These are phyloP conservation scores for Solanum infundibuliforme DNA, from an alignment of 257 asterid species.

Conservation along the genomic window DNA sequence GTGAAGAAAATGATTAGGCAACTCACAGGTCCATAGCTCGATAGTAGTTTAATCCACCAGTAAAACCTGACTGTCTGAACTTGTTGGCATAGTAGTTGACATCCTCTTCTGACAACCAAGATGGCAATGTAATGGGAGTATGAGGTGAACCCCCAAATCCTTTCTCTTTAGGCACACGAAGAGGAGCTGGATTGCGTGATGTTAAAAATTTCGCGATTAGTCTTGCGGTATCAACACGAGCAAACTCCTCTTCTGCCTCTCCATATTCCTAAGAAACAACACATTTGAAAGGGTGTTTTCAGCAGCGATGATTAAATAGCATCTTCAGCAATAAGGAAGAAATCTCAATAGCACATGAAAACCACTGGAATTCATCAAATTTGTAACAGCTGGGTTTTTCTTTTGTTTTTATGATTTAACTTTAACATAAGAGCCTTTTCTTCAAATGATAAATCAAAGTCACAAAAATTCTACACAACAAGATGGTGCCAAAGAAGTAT, in stretches of 20 bases:
- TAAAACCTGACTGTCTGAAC: slow-evolving; percentile 61
- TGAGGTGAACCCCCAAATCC: slow-evolving; percentile 63
- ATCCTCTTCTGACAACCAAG: slow-evolving; percentile 88
- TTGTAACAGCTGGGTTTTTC: background rate
- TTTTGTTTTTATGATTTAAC: background rate
- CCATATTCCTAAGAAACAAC: slow-evolving; percentile 45
- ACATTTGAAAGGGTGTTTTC: background rate
- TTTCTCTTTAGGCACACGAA: slow-evolving; percentile 39
- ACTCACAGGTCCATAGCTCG: slow-evolving; percentile 85
- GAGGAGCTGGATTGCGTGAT: slow-evolving; percentile 42
- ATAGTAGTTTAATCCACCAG: slow-evolving; percentile 89
- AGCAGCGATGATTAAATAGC: background rate
- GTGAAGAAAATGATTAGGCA: background rate
- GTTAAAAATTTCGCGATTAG: slow-evolving; percentile 42
- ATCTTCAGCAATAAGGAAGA: background rate
- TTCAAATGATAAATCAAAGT: background rate
- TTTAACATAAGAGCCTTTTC: background rate
- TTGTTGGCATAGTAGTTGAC: slow-evolving; percentile 53
- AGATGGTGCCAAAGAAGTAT: background rate
- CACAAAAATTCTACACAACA: background rate
- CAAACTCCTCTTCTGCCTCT: slow-evolving; percentile 64
- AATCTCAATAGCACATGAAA: background rate
- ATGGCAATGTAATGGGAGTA: slow-evolving; percentile 46
- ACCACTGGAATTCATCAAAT: background rate
- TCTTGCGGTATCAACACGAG: slow-evolving; percentile 35